These are phyloP conservation scores for Sapria himalayana DNA, from an alignment of 345 rosid genomes.

Conservation along the genomic window DNA sequence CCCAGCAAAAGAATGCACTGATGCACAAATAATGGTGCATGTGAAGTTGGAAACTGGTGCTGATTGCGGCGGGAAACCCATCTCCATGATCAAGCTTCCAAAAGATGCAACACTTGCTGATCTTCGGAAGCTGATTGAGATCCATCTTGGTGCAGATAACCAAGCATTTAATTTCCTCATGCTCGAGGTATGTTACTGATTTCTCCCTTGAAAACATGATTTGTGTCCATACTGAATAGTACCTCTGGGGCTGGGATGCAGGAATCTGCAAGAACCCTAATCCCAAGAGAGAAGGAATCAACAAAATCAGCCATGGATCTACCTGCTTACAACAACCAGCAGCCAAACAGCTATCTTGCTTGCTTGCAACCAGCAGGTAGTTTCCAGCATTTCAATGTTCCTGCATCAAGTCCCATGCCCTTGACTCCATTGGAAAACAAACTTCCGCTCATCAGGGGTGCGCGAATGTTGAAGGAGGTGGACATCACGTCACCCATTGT, in stretches of 20 bases:
- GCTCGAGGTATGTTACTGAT: slow-evolving; percentile 24
- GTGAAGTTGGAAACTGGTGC: slow-evolving; percentile 44
- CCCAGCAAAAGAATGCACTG: slow-evolving; percentile 13
- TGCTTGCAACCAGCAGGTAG: slow-evolving; percentile 26
- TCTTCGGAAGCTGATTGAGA: slow-evolving; percentile 52
- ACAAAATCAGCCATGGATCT: slow-evolving; percentile 24
- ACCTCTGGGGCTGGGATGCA: slow-evolving; percentile 12
- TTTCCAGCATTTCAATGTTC: slow-evolving; percentile 10
- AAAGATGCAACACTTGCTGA: slow-evolving; percentile 44
- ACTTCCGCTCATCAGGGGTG: slow-evolving; percentile 18
- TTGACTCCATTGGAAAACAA: slow-evolving; percentile 40
- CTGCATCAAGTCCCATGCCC: slow-evolving; percentile 26
- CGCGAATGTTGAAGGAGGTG: slow-evolving; percentile 14
- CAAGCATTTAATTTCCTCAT: slow-evolving; percentile 32
- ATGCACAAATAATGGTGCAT: slow-evolving; percentile 24
- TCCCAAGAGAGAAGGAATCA: slow-evolving; percentile 35
- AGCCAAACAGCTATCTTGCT: slow-evolving; percentile 23
- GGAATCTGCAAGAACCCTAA: slow-evolving; percentile 37
- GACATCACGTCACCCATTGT: slow-evolving; percentile 23
- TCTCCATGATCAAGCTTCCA: slow-evolving; percentile 30
- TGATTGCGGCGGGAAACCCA: slow-evolving; percentile 29
- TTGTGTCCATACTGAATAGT: neutral
- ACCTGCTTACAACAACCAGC: slow-evolving; percentile 23
- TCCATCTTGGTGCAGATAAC: slow-evolving; percentile 37
- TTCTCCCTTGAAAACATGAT: neutral